Evolutionary conservation across 345 rosid species (phyloP).

Genomic region (Erodium maritimum): DNA sequence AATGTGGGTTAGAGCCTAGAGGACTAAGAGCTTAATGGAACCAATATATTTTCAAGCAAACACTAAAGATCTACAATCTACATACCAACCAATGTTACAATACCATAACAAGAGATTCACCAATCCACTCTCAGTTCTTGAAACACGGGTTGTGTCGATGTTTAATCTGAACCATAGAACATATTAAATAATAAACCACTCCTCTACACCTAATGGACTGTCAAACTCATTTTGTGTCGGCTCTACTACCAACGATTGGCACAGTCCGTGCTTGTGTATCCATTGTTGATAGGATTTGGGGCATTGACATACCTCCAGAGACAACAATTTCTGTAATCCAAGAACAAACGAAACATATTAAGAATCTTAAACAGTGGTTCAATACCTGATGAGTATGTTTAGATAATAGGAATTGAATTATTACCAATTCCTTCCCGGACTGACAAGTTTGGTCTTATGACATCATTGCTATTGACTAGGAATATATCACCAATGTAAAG

Average conservation of each 20-base stretch:
- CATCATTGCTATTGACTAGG: slow-evolving; percentile 68
- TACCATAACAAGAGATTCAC: slow-evolving; percentile 5
- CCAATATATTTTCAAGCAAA: slow-evolving; percentile 17
- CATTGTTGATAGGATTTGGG: slow-evolving; percentile 67
- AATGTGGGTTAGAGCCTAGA: too few relatives aligned
- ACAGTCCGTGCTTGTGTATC: slow-evolving; percentile 31
- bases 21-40: background rate
- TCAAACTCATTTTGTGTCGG: slow-evolving; percentile 34
- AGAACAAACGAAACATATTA: background rate
- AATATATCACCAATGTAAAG: too few relatives aligned
- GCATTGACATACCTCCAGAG: slow-evolving; percentile 98
- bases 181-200: slow-evolving; percentile 6
- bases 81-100: slow-evolving; percentile 15
- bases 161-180: slow-evolving; percentile 1
- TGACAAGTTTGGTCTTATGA: slow-evolving; percentile 87
- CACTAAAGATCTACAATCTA: slow-evolving; percentile 13
- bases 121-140: slow-evolving; percentile 2
- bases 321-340: slow-evolving; percentile 79
- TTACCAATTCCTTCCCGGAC: slow-evolving; percentile 98
- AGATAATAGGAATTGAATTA: slow-evolving; percentile 10
- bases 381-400: too few relatives aligned
- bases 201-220: slow-evolving; percentile 17
- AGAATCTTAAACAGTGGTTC: too few relatives aligned
- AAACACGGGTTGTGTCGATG: background rate
- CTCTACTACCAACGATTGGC: slow-evolving; percentile 52